Evolutionary conservation across 78 protist genomes (phyloP).

Genomic region (Planoprotostelium fungivorum): DNA sequence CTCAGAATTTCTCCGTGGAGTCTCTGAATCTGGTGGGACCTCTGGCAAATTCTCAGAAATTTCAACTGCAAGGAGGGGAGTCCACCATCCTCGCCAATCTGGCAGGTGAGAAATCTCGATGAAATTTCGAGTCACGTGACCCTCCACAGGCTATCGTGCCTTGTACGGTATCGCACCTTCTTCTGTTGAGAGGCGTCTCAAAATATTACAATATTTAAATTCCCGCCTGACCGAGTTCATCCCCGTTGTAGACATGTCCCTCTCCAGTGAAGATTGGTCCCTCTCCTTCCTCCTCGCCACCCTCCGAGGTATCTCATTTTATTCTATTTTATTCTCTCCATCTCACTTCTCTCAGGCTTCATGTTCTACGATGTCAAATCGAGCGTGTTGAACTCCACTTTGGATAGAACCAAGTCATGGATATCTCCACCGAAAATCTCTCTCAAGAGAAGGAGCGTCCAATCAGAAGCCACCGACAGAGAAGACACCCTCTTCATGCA

Average conservation of each 20-base stretch:
- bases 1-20: not conserved
- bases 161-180: not conserved
- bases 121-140: not conserved
- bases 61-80: not conserved
- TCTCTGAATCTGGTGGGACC: not conserved
- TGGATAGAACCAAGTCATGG: conserved; percentile 5
- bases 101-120: not conserved
- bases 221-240: conserved; percentile 6
- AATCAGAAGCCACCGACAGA: not conserved
- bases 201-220: conserved; percentile 34
- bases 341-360: not conserved
- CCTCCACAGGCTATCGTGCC: not conserved
- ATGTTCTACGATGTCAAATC: conserved; percentile 29
- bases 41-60: too few relatives aligned
- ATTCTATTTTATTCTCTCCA: not conserved
- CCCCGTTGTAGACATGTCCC: conserved; percentile 21
- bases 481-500: conserved; percentile 47
- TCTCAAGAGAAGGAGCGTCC: conserved; percentile 25
- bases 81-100: not conserved
- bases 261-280: conserved; percentile 50
- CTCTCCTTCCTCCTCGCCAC: conserved; percentile 28
- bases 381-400: conserved; percentile 9
- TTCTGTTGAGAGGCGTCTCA: conserved; percentile 7
- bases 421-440: conserved; percentile 20
- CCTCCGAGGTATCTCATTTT: conserved; percentile 35